phyloP scores from a whole-genome alignment of 225 moss, liverwort and hornwort genomes.

The Ulota crispa region DNA sequence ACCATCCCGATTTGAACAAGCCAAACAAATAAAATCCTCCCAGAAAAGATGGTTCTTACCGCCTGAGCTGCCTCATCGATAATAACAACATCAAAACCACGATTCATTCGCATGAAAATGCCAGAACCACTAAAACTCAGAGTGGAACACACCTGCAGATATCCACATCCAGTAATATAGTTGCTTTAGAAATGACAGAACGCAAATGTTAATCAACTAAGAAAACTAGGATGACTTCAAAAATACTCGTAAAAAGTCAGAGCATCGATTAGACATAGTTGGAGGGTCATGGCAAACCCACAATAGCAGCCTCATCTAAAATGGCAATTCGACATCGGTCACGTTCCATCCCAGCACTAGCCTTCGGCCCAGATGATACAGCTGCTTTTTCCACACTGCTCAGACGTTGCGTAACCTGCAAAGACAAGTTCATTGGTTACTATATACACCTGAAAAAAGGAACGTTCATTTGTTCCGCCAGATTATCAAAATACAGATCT shows the following conservation, averaged over 20 bases:
- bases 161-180: slow-evolving; percentile 17
- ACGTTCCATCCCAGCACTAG: slow-evolving; percentile 98
- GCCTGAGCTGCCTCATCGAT: slow-evolving; percentile 99
- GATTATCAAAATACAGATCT: neutral
- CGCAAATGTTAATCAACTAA: neutral
- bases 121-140: slow-evolving; percentile 98
- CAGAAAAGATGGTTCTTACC: slow-evolving; percentile 51
- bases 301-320: slow-evolving; percentile 99
- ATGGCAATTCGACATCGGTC: slow-evolving; percentile 91
- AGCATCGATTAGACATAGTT: neutral
- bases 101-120: slow-evolving; percentile 96
- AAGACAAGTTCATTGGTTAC: slow-evolving; percentile 1
- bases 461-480: neutral
- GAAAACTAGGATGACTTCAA: neutral
- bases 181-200: neutral
- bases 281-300: slow-evolving; percentile 43
- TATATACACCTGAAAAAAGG: neutral
- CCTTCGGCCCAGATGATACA: slow-evolving; percentile 78
- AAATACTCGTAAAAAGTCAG: neutral
- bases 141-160: slow-evolving; percentile 89
- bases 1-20: neutral
- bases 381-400: slow-evolving; percentile 90
- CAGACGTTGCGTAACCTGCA: slow-evolving; percentile 83
- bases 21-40: neutral
- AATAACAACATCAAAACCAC: slow-evolving; percentile 98